phyloP scores from a whole-genome alignment of 805 yeast genomes.

The Suhomyces prunicola region DNA sequence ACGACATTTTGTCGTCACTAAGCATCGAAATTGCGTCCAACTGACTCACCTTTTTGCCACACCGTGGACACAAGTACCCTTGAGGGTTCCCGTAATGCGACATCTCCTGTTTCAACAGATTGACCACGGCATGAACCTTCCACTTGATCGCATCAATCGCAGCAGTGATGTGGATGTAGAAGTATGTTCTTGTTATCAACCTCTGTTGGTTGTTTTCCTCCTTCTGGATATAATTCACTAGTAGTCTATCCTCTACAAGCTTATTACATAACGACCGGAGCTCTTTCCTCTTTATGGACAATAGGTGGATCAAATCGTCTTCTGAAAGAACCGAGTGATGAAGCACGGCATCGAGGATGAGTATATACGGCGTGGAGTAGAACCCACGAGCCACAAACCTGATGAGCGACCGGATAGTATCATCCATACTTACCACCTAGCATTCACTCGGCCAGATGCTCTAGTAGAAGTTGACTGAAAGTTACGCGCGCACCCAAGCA shows the following conservation, averaged over 20 bases:
- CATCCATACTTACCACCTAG: slow-evolving; percentile 30
- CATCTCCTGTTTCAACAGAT: slow-evolving; percentile 73
- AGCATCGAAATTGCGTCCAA: slow-evolving; percentile 82
- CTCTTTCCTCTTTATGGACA: slow-evolving; percentile 84
- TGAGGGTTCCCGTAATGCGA: slow-evolving; percentile 86
- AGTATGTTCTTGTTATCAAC: slow-evolving; percentile 72
- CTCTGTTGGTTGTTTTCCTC: slow-evolving; percentile 62
- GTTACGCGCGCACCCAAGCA: not conserved
- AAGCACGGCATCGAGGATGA: slow-evolving; percentile 82
- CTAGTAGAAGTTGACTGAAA: not conserved
- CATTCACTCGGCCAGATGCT: not conserved
- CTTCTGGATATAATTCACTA: slow-evolving; percentile 69
- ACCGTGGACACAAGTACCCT: slow-evolving; percentile 87
- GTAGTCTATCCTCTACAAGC: slow-evolving; percentile 77
- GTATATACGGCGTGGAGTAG: slow-evolving; percentile 77
- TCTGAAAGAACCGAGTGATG: slow-evolving; percentile 89
- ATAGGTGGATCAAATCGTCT: slow-evolving; percentile 78
- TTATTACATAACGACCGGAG: slow-evolving; percentile 77
- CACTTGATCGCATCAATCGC: slow-evolving; percentile 95
- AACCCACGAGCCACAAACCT: slow-evolving; percentile 84
- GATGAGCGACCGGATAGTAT: slow-evolving; percentile 51
- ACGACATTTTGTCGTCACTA: slow-evolving; percentile 76
- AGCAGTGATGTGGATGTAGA: slow-evolving; percentile 84
- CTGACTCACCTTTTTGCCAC: slow-evolving; percentile 77
- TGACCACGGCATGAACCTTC: slow-evolving; percentile 88